These are phyloP conservation scores for Phialophora expanda DNA, from an alignment of 2,329 filamentous ascomycete genomes.

Conservation along the genomic window DNA sequence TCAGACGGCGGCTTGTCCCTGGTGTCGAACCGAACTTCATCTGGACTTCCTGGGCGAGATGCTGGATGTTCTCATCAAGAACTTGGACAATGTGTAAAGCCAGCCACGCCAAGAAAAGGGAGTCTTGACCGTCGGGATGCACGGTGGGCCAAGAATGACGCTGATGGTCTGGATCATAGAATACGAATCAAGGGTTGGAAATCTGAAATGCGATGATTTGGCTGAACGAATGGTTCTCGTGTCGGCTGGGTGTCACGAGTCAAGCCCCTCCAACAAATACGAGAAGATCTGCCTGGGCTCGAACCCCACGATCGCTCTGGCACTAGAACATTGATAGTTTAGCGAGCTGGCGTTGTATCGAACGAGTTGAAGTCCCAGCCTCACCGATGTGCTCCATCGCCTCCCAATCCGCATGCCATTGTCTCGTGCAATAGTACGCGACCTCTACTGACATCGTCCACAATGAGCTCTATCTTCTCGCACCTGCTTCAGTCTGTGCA, in stretches of 20 bases:
- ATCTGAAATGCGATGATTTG: background rate
- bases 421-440: background rate
- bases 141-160: background rate
- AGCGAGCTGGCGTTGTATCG: background rate
- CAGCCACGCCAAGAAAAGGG: background rate
- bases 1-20: background rate
- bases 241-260: background rate
- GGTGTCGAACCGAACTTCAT: background rate
- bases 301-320: background rate
- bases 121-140: background rate
- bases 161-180: background rate
- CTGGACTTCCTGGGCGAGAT: background rate
- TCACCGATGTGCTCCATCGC: background rate
- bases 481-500: background rate
- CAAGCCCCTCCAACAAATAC: background rate
- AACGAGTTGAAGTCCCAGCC: background rate
- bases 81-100: background rate
- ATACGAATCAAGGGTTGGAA: background rate
- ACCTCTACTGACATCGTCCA: background rate
- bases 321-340: background rate
- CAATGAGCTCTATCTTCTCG: background rate
- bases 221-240: background rate
- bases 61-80: conserved; percentile 3
- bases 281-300: background rate
- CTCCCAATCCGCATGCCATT: background rate